These are phyloP conservation scores for Choricystis sp. DNA, from an alignment of 139 green algal species.

Conservation along the genomic window DNA sequence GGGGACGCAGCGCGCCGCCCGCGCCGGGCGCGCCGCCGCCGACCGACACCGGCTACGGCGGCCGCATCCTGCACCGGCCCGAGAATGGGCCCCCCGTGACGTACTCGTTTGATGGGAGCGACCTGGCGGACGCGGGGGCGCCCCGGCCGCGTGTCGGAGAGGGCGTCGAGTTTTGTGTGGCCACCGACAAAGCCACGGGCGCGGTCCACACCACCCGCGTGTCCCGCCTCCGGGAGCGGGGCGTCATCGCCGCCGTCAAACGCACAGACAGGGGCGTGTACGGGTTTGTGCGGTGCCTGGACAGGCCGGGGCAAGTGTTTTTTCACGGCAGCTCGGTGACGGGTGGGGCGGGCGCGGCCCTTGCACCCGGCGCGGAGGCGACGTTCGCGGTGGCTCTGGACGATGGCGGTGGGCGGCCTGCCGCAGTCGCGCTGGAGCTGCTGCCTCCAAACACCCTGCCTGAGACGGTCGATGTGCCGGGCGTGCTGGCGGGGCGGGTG, in stretches of 20 bases:
- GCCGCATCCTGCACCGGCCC: not conserved
- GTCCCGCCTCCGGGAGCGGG: not conserved
- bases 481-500: not conserved
- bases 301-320: not conserved
- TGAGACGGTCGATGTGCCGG: not conserved
- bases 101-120: not conserved
- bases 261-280: not conserved
- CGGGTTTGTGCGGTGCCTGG: not conserved
- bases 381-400: not conserved
- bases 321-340: not conserved
- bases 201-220: not conserved
- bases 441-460: not conserved
- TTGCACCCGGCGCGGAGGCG: not conserved
- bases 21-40: too few species aligned
- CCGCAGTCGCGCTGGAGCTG: not conserved
- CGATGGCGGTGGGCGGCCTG: not conserved
- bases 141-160: not conserved
- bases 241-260: not conserved
- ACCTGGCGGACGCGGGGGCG: not conserved
- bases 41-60: not conserved
- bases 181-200: not conserved
- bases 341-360: too few species aligned
- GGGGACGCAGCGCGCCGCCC: too few species aligned
- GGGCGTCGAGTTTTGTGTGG: not conserved
- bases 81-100: not conserved